A percentile compares a stretch with the other conserved stretches of the same genome.
Evolutionary conservation across 805 yeast species (phyloP).

Genomic region (Ogataea corticis): DNA sequence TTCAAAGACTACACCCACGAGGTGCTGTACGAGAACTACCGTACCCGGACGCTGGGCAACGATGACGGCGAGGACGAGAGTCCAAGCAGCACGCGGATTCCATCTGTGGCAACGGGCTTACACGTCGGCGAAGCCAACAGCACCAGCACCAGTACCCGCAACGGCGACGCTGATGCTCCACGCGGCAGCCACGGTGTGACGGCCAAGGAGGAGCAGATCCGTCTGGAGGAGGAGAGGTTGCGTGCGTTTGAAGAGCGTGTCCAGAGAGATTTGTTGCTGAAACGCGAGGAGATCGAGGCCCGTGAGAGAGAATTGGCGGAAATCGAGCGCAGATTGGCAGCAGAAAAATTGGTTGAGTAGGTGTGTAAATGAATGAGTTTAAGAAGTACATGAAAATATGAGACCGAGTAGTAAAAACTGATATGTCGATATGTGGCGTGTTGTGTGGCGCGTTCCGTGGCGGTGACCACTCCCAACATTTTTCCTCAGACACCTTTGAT

Average conservation of each 20-base stretch:
- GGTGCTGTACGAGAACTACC: conserved; percentile 80
- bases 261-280: conserved; percentile 78
- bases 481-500: too few species aligned
- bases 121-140: conserved; percentile 6
- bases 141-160: conserved; percentile 1
- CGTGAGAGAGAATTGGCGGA: conserved; percentile 84
- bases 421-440: too few species aligned
- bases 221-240: conserved; percentile 85
- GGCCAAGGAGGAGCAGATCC: conserved; percentile 82
- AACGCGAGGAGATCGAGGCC: conserved; percentile 78
- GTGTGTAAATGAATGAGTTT: too few species aligned
- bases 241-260: conserved; percentile 85
- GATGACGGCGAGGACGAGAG: conserved; percentile 16
- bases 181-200: background rate
- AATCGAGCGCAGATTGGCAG: conserved; percentile 51
- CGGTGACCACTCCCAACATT: conserved; percentile 3
- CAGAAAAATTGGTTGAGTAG: conserved; percentile 20
- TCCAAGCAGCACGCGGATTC: conserved; percentile 11
- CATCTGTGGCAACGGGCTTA: conserved; percentile 15
- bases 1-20: conserved; percentile 89
- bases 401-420: too few species aligned
- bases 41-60: conserved; percentile 56
- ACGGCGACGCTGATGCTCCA: conserved; percentile 1
- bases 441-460: background rate
- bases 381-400: too few species aligned